phyloP scores from a whole-genome alignment of 148 eudicot species.

The Chenopodium quinoa region DNA sequence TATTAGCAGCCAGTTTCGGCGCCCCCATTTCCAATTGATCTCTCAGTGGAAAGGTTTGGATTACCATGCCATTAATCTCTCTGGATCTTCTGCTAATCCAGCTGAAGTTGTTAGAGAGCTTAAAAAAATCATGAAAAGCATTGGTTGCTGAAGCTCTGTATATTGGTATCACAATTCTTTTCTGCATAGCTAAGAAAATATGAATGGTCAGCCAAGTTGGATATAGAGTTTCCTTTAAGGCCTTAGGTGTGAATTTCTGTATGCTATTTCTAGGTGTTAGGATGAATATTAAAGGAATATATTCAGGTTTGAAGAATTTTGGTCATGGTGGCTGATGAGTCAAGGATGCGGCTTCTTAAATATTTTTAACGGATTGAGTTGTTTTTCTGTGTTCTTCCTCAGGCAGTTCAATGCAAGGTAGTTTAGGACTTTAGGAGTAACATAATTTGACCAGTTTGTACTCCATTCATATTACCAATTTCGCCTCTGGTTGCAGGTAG shows the following conservation, averaged over 20 bases:
- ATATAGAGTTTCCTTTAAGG: background rate
- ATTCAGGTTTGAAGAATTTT: slow-evolving; percentile 6
- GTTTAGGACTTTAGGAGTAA: background rate
- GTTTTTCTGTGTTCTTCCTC: background rate
- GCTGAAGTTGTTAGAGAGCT: slow-evolving; percentile 53
- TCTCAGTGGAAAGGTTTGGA: slow-evolving; percentile 88
- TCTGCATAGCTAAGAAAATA: background rate
- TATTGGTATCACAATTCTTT: background rate
- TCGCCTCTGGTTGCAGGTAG: background rate
- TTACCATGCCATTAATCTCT: slow-evolving; percentile 69
- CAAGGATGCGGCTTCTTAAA: background rate
- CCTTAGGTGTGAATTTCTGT: background rate
- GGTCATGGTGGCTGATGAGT: background rate
- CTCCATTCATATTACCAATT: background rate
- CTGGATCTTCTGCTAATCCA: slow-evolving; percentile 65
- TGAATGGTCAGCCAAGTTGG: background rate
- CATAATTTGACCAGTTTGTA: background rate
- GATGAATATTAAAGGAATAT: background rate
- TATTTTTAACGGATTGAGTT: background rate
- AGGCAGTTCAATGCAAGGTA: background rate
- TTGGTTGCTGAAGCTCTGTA: slow-evolving; percentile 52
- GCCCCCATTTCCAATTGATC: slow-evolving; percentile 85
- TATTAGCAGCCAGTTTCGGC: slow-evolving; percentile 65
- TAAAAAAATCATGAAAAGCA: slow-evolving; percentile 47
- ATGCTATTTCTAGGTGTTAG: background rate